A percentile compares a stretch with the other conserved stretches of the same genome.
Conservation (phyloP, 495 filamentous ascomycete genomes). For the Friedmanniomyces endolithicus region DNA sequence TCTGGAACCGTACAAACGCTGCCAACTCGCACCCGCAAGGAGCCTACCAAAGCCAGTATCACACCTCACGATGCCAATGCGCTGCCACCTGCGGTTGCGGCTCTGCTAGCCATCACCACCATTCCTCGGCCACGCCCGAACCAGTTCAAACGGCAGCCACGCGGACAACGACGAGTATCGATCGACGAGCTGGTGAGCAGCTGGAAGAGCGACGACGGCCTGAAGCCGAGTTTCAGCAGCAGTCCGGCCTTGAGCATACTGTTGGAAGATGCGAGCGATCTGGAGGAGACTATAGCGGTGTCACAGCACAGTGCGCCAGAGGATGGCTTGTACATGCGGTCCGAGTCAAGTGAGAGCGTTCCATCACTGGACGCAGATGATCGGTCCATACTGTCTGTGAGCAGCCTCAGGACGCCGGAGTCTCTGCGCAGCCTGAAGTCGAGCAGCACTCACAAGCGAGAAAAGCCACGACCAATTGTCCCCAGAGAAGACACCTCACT, state of each 20-base stretch:
- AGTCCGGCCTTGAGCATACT: constrained; percentile 31
- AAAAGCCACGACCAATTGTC: constrained; percentile 22
- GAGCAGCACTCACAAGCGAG: constrained; percentile 5
- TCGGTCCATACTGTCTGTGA: constrained; percentile 17
- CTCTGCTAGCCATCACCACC: constrained; percentile 32
- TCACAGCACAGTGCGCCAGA: constrained; percentile 16
- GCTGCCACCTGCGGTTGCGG: constrained; percentile 34
- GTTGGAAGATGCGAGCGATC: constrained; percentile 25
- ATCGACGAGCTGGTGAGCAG: constrained; percentile 33
- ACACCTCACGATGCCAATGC: constrained; percentile 26
- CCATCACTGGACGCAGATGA: constrained; percentile 29
- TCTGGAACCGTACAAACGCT: neutral
- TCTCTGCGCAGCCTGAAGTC: constrained; percentile 11
- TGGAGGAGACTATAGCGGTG: constrained; percentile 18
- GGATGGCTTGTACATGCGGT: constrained; percentile 21
- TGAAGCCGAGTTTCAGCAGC: constrained; percentile 12
- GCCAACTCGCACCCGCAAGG: neutral
- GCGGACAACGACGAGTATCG: constrained; percentile 20
- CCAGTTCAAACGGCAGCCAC: constrained; percentile 17
- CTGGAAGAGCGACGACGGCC: constrained; percentile 28
- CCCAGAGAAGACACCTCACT: constrained; percentile 24
- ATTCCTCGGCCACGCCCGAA: constrained; percentile 28
- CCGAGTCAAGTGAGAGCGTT: constrained; percentile 28
- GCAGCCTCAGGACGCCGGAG: constrained; percentile 22
- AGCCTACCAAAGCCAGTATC: neutral